Percentiles rank a stretch among this genome's conserved stretches.
Evolutionary conservation across 306 rosid genomes (phyloP).

Genomic region (Comarum palustre): DNA sequence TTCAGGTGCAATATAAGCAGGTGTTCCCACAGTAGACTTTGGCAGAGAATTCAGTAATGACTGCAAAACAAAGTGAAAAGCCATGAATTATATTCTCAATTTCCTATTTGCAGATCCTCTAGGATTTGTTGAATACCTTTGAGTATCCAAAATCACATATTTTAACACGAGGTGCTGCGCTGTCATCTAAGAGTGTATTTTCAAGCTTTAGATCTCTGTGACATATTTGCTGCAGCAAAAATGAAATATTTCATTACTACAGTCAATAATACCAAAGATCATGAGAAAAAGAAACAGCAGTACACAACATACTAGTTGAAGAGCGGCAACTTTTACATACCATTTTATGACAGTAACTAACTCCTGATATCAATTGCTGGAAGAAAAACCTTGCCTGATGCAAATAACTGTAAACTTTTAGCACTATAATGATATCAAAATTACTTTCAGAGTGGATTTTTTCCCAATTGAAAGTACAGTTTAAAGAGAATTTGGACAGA

Average conservation of each 20-base stretch:
- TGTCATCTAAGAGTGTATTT: conserved; percentile 73
- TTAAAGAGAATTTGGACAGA: background rate
- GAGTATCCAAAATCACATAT: conserved; percentile 91
- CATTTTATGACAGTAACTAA: conserved; percentile 84
- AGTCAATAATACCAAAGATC: conserved; percentile 1
- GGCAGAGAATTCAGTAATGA: conserved; percentile 83
- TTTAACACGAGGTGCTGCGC: conserved; percentile 66
- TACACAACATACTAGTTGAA: conserved; percentile 2
- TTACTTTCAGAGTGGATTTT: background rate
- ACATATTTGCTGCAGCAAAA: conserved; percentile 66
- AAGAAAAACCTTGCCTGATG: conserved; percentile 86
- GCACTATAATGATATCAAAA: background rate
- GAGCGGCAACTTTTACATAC: conserved; percentile 28
- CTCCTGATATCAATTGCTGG: conserved; percentile 89
- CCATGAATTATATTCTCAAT: conserved; percentile 22
- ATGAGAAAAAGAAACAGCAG: background rate
- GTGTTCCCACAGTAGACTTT: conserved; percentile 85
- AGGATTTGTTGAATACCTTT: conserved; percentile 49
- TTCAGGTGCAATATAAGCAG: conserved; percentile 90
- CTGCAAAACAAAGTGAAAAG: conserved; percentile 36
- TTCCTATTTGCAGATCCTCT: background rate
- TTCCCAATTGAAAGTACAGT: background rate
- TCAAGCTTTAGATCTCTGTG: conserved; percentile 92
- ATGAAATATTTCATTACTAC: conserved; percentile 16
- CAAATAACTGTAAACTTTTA: background rate